A percentile compares a stretch with the other conserved stretches of the same genome.
phyloP scores from a whole-genome alignment of 2,329 filamentous ascomycete genomes.

The Aspergillus piperis region DNA sequence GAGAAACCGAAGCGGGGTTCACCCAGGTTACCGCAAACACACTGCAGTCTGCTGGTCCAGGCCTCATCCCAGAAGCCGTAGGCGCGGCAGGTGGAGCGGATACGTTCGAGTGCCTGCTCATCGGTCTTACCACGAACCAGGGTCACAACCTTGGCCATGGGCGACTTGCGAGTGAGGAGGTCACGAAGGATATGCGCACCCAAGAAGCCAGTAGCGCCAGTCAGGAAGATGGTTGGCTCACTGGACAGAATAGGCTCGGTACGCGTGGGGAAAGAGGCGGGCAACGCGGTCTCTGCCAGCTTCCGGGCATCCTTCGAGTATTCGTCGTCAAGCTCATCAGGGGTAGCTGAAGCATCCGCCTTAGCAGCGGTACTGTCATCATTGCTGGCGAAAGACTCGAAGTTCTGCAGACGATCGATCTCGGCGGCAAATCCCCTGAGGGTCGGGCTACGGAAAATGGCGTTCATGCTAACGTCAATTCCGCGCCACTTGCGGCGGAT shows the following conservation, averaged over 20 bases:
- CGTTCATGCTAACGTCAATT: slow-evolving; percentile 68
- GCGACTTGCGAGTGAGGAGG: slow-evolving; percentile 63
- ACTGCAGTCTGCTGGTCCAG: slow-evolving; percentile 67
- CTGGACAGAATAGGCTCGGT: slow-evolving; percentile 37
- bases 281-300: slow-evolving; percentile 52
- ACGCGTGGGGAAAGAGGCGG: slow-evolving; percentile 42
- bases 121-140: slow-evolving; percentile 71
- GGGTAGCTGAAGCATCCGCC: slow-evolving; percentile 34
- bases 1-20: slow-evolving; percentile 73
- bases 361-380: slow-evolving; percentile 45
- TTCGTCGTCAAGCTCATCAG: slow-evolving; percentile 45
- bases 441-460: slow-evolving; percentile 69
- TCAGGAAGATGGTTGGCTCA: slow-evolving; percentile 70
- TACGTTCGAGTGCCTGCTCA: slow-evolving; percentile 62
- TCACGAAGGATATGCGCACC: slow-evolving; percentile 79
- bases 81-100: slow-evolving; percentile 67
- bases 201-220: slow-evolving; percentile 87
- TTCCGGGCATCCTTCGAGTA: slow-evolving; percentile 56
- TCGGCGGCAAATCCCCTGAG: slow-evolving; percentile 59
- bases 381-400: slow-evolving; percentile 49
- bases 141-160: slow-evolving; percentile 65
- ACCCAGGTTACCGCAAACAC: slow-evolving; percentile 72
- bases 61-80: slow-evolving; percentile 73
- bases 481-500: slow-evolving; percentile 63
- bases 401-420: slow-evolving; percentile 53